A percentile compares a stretch with the other conserved stretches of the same genome.
phyloP scores from a whole-genome alignment of 352 stramenopile genomes.

The Globisporangium recalcitrans region DNA sequence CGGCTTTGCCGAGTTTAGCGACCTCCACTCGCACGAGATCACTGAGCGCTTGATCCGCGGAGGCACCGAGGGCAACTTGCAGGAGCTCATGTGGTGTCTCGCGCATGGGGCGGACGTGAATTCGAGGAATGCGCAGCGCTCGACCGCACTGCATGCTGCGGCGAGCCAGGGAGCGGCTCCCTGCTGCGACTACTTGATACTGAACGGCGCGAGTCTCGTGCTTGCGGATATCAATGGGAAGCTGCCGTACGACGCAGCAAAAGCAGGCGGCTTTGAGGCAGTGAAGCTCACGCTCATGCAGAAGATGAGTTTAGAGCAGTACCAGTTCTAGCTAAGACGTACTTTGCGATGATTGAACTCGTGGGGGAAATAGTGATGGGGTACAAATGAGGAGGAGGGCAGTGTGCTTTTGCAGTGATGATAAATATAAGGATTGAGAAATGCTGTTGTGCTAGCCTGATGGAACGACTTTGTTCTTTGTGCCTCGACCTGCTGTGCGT shows the following conservation, averaged over 20 bases:
- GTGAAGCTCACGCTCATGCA: slow-evolving; percentile 63
- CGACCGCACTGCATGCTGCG: slow-evolving; percentile 58
- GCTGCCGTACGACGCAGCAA: slow-evolving; percentile 58
- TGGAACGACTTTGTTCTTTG: slow-evolving; percentile 36
- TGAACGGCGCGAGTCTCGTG: slow-evolving; percentile 74
- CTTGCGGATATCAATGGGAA: slow-evolving; percentile 39
- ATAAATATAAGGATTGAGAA: slow-evolving; percentile 10
- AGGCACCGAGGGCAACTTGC: slow-evolving; percentile 32
- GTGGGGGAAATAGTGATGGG: not conserved
- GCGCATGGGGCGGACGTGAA: slow-evolving; percentile 82
- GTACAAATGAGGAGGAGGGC: slow-evolving; percentile 1
- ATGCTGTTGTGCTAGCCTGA: slow-evolving; percentile 25
- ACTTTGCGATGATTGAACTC: too few relatives aligned
- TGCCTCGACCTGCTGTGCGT: slow-evolving; percentile 16
- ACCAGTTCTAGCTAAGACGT: slow-evolving; percentile 54
- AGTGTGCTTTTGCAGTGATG: not conserved
- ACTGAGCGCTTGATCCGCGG: slow-evolving; percentile 42
- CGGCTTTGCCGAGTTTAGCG: slow-evolving; percentile 44
- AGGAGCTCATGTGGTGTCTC: slow-evolving; percentile 71
- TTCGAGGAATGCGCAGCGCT: slow-evolving; percentile 31
- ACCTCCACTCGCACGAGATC: slow-evolving; percentile 26
- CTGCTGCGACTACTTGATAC: slow-evolving; percentile 75
- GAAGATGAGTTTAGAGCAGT: slow-evolving; percentile 67
- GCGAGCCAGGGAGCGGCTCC: slow-evolving; percentile 29
- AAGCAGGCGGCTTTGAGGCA: slow-evolving; percentile 48